Evolutionary conservation across 352 stramenopile species (phyloP).

Genomic region (Pythium dissimile): DNA sequence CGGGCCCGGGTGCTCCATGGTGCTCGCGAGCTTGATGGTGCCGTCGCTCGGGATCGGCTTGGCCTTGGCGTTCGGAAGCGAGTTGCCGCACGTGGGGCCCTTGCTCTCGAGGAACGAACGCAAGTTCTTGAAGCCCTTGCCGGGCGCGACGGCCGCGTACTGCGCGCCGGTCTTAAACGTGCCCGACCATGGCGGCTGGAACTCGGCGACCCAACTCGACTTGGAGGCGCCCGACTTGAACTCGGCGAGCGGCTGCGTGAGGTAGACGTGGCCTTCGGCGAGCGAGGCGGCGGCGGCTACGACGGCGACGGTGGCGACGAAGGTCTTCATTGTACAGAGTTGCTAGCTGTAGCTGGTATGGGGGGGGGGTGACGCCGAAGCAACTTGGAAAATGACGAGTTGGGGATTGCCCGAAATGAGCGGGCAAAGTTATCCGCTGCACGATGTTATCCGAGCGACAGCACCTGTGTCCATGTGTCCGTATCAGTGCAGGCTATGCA

Average conservation of each 20-base stretch:
- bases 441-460: neutral
- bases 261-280: constrained; percentile 4
- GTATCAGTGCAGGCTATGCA: too few relatives aligned
- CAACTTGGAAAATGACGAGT: neutral
- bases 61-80: constrained; percentile 13
- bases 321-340: constrained; percentile 1
- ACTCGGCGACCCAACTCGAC: constrained; percentile 17
- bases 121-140: constrained; percentile 1
- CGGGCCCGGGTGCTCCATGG: neutral
- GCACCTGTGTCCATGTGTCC: too few relatives aligned
- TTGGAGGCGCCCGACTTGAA: constrained; percentile 9
- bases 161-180: constrained; percentile 17
- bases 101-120: constrained; percentile 16
- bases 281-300: neutral
- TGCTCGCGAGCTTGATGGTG: neutral
- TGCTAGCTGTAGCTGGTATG: neutral
- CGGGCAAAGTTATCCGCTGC: neutral
- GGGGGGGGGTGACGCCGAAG: neutral
- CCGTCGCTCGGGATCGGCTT: constrained; percentile 9
- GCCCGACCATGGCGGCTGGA: constrained; percentile 11
- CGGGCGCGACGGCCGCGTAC: constrained; percentile 7
- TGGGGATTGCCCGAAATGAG: neutral
- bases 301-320: neutral
- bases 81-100: constrained; percentile 4
- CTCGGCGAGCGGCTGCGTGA: constrained; percentile 15